Conservation (phyloP, 257 asterid genomes). For the Solanum gandarillasii region DNA sequence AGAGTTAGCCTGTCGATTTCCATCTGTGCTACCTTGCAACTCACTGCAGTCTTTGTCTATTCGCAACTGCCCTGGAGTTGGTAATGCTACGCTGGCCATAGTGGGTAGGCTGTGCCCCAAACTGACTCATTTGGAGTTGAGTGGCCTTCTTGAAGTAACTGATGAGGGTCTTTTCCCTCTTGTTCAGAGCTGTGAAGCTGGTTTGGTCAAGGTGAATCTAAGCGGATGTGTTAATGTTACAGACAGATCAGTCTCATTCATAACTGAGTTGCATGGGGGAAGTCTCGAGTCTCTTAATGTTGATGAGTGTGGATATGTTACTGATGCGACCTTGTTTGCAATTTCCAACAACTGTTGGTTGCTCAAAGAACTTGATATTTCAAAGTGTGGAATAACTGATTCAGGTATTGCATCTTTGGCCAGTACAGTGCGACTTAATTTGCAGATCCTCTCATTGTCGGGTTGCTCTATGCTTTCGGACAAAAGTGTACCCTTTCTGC, state of each 20-base stretch:
- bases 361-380: constrained; percentile 56
- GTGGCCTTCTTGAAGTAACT: constrained; percentile 38
- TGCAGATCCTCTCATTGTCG: constrained; percentile 57
- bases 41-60: constrained; percentile 57
- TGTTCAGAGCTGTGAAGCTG: constrained; percentile 40
- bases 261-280: constrained; percentile 48
- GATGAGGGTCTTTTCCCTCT: constrained; percentile 64
- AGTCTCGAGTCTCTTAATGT: constrained; percentile 61
- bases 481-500: constrained; percentile 44
- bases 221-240: constrained; percentile 61
- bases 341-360: constrained; percentile 46
- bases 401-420: constrained; percentile 55
- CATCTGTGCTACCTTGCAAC: constrained; percentile 23
- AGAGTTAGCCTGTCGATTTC: constrained; percentile 30
- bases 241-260: constrained; percentile 38
- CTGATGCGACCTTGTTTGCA: constrained; percentile 49
- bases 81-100: constrained; percentile 40
- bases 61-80: constrained; percentile 66
- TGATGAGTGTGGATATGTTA: constrained; percentile 52
- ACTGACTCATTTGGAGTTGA: constrained; percentile 41
- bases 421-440: constrained; percentile 30
- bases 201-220: constrained; percentile 56
- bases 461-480: constrained; percentile 53
- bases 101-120: constrained; percentile 55
- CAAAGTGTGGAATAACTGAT: constrained; percentile 47